These are phyloP conservation scores for Cercophora sp. DNA, from an alignment of 495 filamentous ascomycete species.

Conservation along the genomic window DNA sequence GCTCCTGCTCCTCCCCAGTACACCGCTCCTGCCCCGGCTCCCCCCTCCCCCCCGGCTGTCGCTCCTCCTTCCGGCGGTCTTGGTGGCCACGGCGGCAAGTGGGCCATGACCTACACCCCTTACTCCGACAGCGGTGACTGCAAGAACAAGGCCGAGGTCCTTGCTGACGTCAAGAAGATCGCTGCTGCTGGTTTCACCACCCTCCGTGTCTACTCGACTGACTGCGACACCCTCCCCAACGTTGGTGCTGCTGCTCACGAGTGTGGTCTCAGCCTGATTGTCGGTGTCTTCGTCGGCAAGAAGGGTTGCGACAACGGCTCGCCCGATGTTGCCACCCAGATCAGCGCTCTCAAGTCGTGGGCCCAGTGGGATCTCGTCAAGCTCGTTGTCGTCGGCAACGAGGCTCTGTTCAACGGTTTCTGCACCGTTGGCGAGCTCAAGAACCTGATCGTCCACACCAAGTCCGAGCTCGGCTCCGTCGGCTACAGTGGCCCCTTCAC, in stretches of 20 bases:
- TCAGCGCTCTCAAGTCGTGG: constrained; percentile 69
- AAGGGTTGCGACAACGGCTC: constrained; percentile 51
- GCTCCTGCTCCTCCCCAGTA: constrained; percentile 22
- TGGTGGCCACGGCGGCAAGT: constrained; percentile 45
- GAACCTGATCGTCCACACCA: constrained; percentile 58
- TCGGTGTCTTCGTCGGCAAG: constrained; percentile 77
- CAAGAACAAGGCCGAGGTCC: constrained; percentile 61
- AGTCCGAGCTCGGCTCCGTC: constrained; percentile 56
- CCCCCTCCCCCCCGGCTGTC: constrained; percentile 18
- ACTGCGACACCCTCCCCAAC: constrained; percentile 75
- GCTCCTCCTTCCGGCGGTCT: constrained; percentile 21
- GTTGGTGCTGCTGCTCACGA: constrained; percentile 61
- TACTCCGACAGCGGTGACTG: constrained; percentile 62
- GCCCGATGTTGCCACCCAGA: constrained; percentile 58
- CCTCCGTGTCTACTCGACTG: constrained; percentile 87
- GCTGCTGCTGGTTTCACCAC: constrained; percentile 69
- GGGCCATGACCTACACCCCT: constrained; percentile 91
- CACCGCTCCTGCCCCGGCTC: constrained; percentile 17
- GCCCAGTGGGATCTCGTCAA: constrained; percentile 69
- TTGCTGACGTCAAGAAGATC: constrained; percentile 64
- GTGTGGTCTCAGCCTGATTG: constrained; percentile 69
- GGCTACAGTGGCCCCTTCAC: constrained; percentile 77
- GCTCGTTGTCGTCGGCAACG: constrained; percentile 85
- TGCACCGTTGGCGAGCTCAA: constrained; percentile 58
- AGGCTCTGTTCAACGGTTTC: constrained; percentile 72